Evolutionary conservation across 2,329 filamentous ascomycete genomes (phyloP).

Genomic region (Leptoxyphium fumago): DNA sequence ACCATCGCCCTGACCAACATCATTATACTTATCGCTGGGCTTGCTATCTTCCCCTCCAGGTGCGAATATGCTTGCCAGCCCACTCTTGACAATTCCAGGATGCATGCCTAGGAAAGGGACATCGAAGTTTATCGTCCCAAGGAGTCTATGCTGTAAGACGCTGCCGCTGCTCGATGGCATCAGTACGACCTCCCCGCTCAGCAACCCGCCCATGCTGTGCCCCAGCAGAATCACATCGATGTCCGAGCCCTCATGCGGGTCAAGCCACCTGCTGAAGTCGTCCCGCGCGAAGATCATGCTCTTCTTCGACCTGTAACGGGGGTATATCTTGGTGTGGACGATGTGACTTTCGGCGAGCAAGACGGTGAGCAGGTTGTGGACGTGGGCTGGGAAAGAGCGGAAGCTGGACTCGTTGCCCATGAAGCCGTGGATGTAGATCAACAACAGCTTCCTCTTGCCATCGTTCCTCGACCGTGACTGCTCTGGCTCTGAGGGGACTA

Average conservation of each 20-base stretch:
- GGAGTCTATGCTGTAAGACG: slow-evolving; percentile 55
- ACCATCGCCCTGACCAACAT: background rate
- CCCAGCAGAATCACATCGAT: slow-evolving; percentile 75
- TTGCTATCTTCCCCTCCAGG: slow-evolving; percentile 24
- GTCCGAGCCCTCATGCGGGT: slow-evolving; percentile 55
- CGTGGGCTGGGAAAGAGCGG: slow-evolving; percentile 71
- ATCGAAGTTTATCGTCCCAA: slow-evolving; percentile 72
- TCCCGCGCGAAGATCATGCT: slow-evolving; percentile 60
- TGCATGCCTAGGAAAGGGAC: slow-evolving; percentile 80
- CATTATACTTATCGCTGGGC: slow-evolving; percentile 9
- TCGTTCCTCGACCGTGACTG: slow-evolving; percentile 5
- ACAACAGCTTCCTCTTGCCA: slow-evolving; percentile 42
- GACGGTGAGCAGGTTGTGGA: slow-evolving; percentile 58
- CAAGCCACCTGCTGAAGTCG: slow-evolving; percentile 70
- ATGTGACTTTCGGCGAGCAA: slow-evolving; percentile 58
- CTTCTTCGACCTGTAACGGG: slow-evolving; percentile 62
- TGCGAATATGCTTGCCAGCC: slow-evolving; percentile 62
- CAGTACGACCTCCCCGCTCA: slow-evolving; percentile 66
- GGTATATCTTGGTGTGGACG: slow-evolving; percentile 77
- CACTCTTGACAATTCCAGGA: slow-evolving; percentile 71
- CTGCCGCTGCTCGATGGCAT: slow-evolving; percentile 26
- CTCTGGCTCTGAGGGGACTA: slow-evolving; percentile 23
- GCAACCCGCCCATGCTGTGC: slow-evolving; percentile 78
- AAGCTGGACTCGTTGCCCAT: slow-evolving; percentile 82
- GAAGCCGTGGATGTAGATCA: slow-evolving; percentile 83